Conservation (phyloP, 768 basidiomycete species). For the Pilatotrama ljubarskyi region DNA sequence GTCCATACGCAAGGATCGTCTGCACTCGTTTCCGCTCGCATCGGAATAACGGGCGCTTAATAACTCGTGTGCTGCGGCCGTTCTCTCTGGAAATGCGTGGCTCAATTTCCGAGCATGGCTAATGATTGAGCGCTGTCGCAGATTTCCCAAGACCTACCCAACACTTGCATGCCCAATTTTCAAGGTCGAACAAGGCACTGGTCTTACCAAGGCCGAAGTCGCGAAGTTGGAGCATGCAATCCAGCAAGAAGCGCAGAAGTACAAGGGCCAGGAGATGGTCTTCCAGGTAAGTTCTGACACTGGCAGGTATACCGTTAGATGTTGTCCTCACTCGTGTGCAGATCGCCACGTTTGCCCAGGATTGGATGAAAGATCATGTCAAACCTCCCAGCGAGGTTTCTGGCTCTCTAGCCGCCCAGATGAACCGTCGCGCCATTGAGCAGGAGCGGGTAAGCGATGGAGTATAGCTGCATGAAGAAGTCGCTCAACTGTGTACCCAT, state of each 20-base stretch:
- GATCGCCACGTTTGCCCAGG: slow-evolving; percentile 69
- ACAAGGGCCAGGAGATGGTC: slow-evolving; percentile 73
- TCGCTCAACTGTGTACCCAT: background rate
- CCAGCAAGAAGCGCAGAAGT: slow-evolving; percentile 63
- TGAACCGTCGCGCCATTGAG: slow-evolving; percentile 71
- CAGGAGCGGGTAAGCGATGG: slow-evolving; percentile 56
- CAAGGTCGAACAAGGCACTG: slow-evolving; percentile 65
- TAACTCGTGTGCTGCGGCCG: background rate
- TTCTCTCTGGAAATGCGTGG: background rate
- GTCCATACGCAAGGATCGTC: background rate
- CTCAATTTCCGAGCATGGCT: background rate
- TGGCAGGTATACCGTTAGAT: background rate
- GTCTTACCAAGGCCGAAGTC: slow-evolving; percentile 58
- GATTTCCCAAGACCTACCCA: slow-evolving; percentile 86
- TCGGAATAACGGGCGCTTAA: background rate
- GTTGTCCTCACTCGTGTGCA: slow-evolving; percentile 27
- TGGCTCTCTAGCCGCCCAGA: slow-evolving; percentile 76
- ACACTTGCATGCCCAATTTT: slow-evolving; percentile 67
- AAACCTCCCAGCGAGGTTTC: slow-evolving; percentile 56
- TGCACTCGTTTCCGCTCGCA: background rate
- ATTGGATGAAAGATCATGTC: slow-evolving; percentile 65
- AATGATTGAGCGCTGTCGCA: slow-evolving; percentile 28
- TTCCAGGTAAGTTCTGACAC: slow-evolving; percentile 56
- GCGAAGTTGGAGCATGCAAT: slow-evolving; percentile 58
- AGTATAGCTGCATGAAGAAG: no score